phyloP scores from a whole-genome alignment of 805 yeast genomes.

The Suhomyces faveliae region DNA sequence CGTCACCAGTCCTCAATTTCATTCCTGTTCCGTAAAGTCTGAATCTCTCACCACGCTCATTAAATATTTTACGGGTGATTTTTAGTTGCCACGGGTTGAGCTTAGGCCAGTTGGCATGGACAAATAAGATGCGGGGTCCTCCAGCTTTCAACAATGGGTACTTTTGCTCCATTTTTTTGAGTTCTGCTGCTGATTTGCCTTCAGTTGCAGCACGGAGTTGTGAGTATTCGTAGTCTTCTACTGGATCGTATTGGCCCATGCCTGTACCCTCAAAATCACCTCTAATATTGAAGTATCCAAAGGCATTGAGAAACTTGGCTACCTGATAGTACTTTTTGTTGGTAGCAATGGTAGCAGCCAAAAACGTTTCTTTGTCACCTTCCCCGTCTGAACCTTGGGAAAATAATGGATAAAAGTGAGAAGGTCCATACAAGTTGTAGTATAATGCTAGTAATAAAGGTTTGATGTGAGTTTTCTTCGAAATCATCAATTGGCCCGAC shows the following conservation, averaged over 20 bases:
- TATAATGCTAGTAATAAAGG: constrained; percentile 39
- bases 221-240: constrained; percentile 47
- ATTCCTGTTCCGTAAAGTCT: constrained; percentile 60
- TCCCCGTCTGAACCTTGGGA: constrained; percentile 59
- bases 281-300: constrained; percentile 42
- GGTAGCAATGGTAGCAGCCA: constrained; percentile 62
- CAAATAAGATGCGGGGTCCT: constrained; percentile 43
- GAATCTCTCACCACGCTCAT: constrained; percentile 46
- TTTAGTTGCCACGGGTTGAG: constrained; percentile 58
- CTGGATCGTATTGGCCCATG: constrained; percentile 74
- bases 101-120: constrained; percentile 69
- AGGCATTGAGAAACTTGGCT: constrained; percentile 48
- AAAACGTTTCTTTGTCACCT: constrained; percentile 78
- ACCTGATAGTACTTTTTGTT: constrained; percentile 54
- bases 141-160: constrained; percentile 9
- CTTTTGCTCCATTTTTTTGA: constrained; percentile 8
- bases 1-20: constrained; percentile 50
- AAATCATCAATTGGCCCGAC: constrained; percentile 43
- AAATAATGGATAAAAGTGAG: constrained; percentile 41
- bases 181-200: constrained; percentile 8
- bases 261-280: constrained; percentile 62
- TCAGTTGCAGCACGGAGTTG: not conserved
- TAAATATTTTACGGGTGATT: constrained; percentile 38
- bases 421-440: constrained; percentile 43
- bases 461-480: constrained; percentile 37